phyloP scores from a whole-genome alignment of 495 filamentous ascomycete genomes.

The Chaetomium tenue region DNA sequence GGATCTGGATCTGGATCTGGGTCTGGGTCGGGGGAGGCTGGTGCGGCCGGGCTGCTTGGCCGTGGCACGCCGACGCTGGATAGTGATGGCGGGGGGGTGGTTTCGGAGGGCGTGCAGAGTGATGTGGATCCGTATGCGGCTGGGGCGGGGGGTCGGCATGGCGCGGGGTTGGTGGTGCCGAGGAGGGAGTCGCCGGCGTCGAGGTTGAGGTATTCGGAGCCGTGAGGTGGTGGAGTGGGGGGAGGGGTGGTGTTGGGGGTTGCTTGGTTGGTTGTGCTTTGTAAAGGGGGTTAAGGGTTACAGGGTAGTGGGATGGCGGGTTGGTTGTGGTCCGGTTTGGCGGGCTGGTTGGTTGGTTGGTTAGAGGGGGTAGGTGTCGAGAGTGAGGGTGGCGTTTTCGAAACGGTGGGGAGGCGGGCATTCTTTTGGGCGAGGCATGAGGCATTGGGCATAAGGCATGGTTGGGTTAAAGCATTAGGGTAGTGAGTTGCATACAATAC shows the following conservation, averaged over 20 bases:
- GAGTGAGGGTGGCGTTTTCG: neutral
- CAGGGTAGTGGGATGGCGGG: no score
- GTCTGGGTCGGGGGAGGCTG: no score
- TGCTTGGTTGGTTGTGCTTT: no score
- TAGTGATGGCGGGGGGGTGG: neutral
- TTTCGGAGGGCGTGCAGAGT: conserved; percentile 16
- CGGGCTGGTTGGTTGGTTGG: no score
- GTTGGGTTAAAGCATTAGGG: neutral
- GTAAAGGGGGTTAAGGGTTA: no score
- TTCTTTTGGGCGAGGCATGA: neutral
- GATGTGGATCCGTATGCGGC: conserved; percentile 12
- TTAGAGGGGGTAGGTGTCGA: neutral
- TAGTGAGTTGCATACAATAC: neutral
- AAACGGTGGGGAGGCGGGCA: neutral
- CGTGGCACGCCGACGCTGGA: conserved; percentile 5
- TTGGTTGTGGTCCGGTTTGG: no score
- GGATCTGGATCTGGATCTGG: no score
- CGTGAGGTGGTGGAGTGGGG: neutral
- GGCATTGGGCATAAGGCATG: neutral
- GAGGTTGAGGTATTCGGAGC: conserved; percentile 10
- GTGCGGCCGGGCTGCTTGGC: no score
- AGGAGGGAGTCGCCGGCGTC: neutral
- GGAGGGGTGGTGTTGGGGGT: no score
- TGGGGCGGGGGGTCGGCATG: neutral
- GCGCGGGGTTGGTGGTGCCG: neutral